Evolutionary conservation across 352 stramenopile species (phyloP), one percentile per base, ranked within the genome.

Genomic region (Blastocystis sp.): DNA sequence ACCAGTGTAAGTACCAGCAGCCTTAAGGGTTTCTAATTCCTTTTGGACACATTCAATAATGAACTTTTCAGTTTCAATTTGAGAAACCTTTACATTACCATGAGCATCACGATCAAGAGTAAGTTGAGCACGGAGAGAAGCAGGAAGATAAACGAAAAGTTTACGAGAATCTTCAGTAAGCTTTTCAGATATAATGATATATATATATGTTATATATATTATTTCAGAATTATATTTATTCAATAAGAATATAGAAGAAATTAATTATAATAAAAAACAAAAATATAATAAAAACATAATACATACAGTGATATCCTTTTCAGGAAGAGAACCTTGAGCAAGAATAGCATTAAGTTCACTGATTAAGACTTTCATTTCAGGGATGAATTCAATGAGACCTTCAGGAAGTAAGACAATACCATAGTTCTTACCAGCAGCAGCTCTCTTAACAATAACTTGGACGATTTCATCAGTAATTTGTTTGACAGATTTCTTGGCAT

Each of bases 311-410:
- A 43, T 23, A 35, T 69, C 73, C 7, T 67, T 62, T 34, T 46
- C 35, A 27, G 52, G 52, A 1, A 74, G 64, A 4, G 44, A 47
- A 30, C 65, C 65, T n/a, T 35, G 56, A 25, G 71, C 68, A 10
- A 77, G 58, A 7, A 77, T 44, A 23, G 75, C 66, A 41, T 77
- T 77, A 31, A 77, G 65, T 36, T 77, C 70, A 27, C 19, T 55
- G 34, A 77, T 75, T 19, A 77, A 47, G 6, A 33, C 44, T 23
- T 72, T 65, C 46, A 77, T 69, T 41, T 76, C 72, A 2, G 70
- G 72, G 24, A 77, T 75, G 65, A 76, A 77, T 49, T 75, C 71
- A 33, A 77, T 73, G 4, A 77, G 57, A n/a, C 72, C 72, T 64
- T 77, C 72, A 31, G 72, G 72, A 18, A 77, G 52, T 24, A 77